Conservation (phyloP, 106 monocot species). For the Acanthochlamys bracteata region DNA sequence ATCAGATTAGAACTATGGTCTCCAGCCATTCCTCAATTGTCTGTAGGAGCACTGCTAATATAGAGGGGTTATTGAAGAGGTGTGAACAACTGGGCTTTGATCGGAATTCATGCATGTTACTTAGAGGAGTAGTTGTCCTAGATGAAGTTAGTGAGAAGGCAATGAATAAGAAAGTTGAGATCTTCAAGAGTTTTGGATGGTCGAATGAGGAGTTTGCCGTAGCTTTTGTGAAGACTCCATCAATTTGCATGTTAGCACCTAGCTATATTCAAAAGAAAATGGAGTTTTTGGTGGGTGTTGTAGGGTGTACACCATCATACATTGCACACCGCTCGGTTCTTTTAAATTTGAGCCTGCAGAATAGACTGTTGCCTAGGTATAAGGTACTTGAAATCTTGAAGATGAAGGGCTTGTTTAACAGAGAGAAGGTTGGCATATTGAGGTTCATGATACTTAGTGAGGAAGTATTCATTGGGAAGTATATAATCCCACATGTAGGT, state of each 20-base stretch:
- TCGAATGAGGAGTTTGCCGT: constrained; percentile 7
- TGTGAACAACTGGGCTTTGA: not conserved
- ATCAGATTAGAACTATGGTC: not conserved
- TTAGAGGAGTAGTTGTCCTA: not conserved
- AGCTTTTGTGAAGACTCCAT: constrained; percentile 10
- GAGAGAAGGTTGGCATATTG: not conserved
- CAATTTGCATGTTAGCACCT: constrained; percentile 1
- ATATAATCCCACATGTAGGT: constrained; percentile 5
- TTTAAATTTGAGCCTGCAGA: constrained; percentile 12
- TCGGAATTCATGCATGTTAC: constrained; percentile 1
- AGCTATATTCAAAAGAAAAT: not conserved
- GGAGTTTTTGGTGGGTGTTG: constrained; percentile 12
- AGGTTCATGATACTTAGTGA: not conserved
- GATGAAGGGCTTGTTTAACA: not conserved
- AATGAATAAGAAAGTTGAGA: constrained; percentile 7
- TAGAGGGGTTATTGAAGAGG: not conserved
- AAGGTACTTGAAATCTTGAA: constrained; percentile 9
- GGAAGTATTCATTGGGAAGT: constrained; percentile 16
- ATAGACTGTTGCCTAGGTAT: constrained; percentile 11
- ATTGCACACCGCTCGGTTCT: constrained; percentile 2
- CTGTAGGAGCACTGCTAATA: not conserved
- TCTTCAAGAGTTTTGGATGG: constrained; percentile 20
- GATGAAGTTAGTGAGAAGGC: not conserved
- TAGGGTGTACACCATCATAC: constrained; percentile 5
- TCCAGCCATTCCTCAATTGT: not conserved